Evolutionary conservation across 305 asterid genomes (phyloP).

Genomic region (Solanum hybrid): DNA sequence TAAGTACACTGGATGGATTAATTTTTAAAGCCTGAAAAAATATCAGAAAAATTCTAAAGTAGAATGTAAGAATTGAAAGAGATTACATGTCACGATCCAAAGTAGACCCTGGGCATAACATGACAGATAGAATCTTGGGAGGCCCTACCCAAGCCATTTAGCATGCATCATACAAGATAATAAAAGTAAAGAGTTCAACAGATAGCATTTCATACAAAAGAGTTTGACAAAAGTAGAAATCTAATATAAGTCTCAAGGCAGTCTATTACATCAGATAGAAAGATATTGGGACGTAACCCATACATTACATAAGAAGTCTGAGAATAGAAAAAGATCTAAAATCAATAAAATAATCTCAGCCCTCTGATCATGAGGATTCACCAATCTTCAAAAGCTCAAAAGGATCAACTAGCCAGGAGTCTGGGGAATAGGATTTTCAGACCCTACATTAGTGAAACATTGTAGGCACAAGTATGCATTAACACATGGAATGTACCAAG

Average conservation of each 20-base stretch:
- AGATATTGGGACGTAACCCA: not conserved
- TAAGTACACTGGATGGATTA: not conserved
- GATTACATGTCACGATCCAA: not conserved
- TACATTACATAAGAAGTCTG: no score
- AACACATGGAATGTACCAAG: no score
- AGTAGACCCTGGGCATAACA: not conserved
- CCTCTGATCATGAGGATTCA: not conserved
- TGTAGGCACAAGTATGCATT: not conserved
- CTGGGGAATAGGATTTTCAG: no score
- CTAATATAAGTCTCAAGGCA: not conserved
- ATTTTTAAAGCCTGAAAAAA: not conserved
- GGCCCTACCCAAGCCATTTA: no score
- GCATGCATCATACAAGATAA: not conserved
- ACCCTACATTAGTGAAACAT: not conserved
- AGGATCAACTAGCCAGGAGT: no score
- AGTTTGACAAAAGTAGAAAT: not conserved
- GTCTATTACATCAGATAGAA: not conserved
- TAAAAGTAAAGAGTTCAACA: not conserved
- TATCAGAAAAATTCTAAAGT: not conserved
- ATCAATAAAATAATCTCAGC: no score
- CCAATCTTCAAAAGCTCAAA: not conserved
- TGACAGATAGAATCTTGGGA: not conserved
- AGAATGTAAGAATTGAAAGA: not conserved
- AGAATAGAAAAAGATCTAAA: no score
- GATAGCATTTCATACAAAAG: not conserved